Percentiles rank a stretch among this genome's conserved stretches.
phyloP scores from a whole-genome alignment of 352 stramenopile genomes.

The Phytophthora meadii region DNA sequence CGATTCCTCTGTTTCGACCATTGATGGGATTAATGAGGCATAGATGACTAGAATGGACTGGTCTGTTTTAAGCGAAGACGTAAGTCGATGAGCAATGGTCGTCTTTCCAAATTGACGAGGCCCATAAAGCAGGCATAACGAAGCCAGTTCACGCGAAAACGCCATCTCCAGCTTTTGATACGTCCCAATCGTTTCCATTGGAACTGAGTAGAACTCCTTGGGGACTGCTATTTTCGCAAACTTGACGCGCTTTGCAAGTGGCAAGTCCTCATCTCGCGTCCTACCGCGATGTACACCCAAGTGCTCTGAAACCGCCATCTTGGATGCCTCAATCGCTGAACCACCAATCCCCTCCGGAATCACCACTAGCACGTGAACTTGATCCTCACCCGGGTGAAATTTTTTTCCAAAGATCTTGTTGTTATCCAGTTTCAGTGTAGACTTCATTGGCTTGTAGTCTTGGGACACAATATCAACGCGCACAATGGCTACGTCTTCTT shows the following conservation, averaged over 20 bases:
- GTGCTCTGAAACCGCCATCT: too few species aligned
- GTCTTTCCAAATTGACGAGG: slow-evolving; percentile 34
- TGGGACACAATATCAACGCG: too few species aligned
- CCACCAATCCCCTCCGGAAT: neutral
- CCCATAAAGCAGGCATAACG: slow-evolving; percentile 25
- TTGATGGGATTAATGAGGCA: neutral
- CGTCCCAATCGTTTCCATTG: neutral
- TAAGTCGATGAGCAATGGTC: slow-evolving; percentile 22
- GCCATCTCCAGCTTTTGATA: neutral
- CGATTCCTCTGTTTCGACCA: slow-evolving; percentile 2
- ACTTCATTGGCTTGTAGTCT: too few species aligned
- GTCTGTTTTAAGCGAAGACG: slow-evolving; percentile 15
- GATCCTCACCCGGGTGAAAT: neutral
- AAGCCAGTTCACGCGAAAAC: neutral
- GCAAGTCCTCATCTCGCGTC: neutral
- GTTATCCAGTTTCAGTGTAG: too few species aligned
- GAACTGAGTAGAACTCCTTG: neutral
- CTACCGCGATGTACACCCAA: too few species aligned
- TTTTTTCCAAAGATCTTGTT: too few species aligned
- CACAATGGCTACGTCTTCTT: too few species aligned
- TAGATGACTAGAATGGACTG: neutral
- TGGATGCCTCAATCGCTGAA: too few species aligned
- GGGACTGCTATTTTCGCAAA: neutral
- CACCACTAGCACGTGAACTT: slow-evolving; percentile 7
- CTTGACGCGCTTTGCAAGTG: neutral